Evolutionary conservation across 108 stramenopile species (phyloP).

Genomic region (Cyclotella distinguenda): DNA sequence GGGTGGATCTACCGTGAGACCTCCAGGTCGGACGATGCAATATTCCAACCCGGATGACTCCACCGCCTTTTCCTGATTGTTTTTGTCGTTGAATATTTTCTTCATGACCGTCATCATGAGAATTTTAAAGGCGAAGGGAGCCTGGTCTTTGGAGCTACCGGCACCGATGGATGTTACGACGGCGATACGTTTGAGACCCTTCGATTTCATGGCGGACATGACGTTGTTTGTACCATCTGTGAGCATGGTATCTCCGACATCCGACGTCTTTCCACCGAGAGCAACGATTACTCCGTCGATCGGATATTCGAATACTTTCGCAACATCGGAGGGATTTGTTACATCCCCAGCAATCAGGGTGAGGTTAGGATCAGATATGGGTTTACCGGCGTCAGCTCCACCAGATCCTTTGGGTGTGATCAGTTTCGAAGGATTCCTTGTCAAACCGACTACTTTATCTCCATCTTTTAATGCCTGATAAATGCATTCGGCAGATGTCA

Average conservation of each 20-base stretch:
- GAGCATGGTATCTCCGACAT: slow-evolving; percentile 90
- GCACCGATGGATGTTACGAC: slow-evolving; percentile 97
- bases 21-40: slow-evolving; percentile 95
- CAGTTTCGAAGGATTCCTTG: slow-evolving; percentile 80
- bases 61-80: slow-evolving; percentile 93
- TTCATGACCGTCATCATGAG: slow-evolving; percentile 97
- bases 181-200: slow-evolving; percentile 86
- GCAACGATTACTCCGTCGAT: slow-evolving; percentile 94
- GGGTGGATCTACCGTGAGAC: slow-evolving; percentile 92
- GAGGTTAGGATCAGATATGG: slow-evolving; percentile 65
- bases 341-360: slow-evolving; percentile 86
- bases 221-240: slow-evolving; percentile 91
- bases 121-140: slow-evolving; percentile 91
- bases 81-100: slow-evolving; percentile 96
- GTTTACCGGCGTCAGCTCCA: slow-evolving; percentile 73
- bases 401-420: slow-evolving; percentile 81
- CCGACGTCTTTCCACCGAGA: slow-evolving; percentile 94
- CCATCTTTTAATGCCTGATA: slow-evolving; percentile 88
- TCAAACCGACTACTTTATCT: slow-evolving; percentile 83
- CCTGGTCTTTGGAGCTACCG: slow-evolving; percentile 94
- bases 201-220: slow-evolving; percentile 91
- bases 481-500: slow-evolving; percentile 83
- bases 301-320: slow-evolving; percentile 76
- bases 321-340: slow-evolving; percentile 81
- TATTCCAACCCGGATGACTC: slow-evolving; percentile 84